phyloP scores from a whole-genome alignment of 192 early-diverging fungal species.

The Podila epicladia region DNA sequence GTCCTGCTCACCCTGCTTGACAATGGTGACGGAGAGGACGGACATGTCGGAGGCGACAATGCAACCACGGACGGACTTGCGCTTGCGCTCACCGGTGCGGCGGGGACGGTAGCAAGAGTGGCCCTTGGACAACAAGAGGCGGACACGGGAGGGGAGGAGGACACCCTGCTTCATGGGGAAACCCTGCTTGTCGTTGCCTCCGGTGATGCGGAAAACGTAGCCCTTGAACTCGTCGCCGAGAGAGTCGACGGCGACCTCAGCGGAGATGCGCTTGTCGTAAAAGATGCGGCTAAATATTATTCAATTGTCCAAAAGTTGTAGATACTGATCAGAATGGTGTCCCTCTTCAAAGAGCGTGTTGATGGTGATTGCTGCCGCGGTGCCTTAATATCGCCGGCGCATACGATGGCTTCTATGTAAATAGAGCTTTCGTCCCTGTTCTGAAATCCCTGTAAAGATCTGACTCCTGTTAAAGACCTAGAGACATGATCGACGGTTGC shows the following conservation, averaged over 20 bases:
- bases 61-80: constrained; percentile 99
- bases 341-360: background rate
- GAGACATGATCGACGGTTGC: too few species aligned
- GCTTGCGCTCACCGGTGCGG: constrained; percentile 97
- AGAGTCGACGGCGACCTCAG: constrained; percentile 94
- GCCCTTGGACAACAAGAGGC: constrained; percentile 87
- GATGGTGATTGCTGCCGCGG: background rate
- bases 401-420: too few species aligned
- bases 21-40: constrained; percentile 92
- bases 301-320: background rate
- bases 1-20: constrained; percentile 97
- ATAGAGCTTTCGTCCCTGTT: too few species aligned
- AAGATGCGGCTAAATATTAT: constrained; percentile 83
- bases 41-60: constrained; percentile 96
- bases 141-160: constrained; percentile 74
- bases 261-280: constrained; percentile 98
- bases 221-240: constrained; percentile 99
- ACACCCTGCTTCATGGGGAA: constrained; percentile 99
- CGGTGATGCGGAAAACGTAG: constrained; percentile 99
- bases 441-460: too few species aligned
- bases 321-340: background rate
- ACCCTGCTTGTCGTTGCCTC: constrained; percentile 99
- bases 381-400: too few species aligned
- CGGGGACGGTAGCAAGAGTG: constrained; percentile 99
- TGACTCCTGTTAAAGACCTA: too few species aligned